These are phyloP conservation scores for Bruguiera sexangula DNA, from an alignment of 345 rosid genomes.

Conservation along the genomic window DNA sequence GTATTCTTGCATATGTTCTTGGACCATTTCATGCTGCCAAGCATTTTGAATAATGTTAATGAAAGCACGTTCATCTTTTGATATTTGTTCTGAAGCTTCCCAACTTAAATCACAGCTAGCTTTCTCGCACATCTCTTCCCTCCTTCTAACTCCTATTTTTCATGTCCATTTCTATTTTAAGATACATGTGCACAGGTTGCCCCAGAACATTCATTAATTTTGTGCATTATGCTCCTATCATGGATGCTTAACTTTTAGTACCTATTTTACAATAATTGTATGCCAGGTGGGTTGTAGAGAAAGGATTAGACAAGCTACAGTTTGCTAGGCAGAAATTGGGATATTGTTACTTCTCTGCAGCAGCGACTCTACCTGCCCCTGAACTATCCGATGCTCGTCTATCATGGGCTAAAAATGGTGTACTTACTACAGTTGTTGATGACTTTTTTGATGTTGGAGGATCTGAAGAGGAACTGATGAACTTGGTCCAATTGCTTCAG, in stretches of 20 bases:
- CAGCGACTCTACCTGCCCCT: conserved; percentile 59
- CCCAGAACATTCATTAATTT: neutral
- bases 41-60: conserved; percentile 2
- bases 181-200: too few species aligned
- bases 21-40: conserved; percentile 1
- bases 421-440: conserved; percentile 79
- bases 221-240: neutral
- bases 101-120: too few species aligned
- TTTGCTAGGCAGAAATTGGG: conserved; percentile 79
- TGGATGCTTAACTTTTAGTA: neutral
- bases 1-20: neutral
- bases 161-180: too few species aligned
- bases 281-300: conserved; percentile 66
- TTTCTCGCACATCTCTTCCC: too few species aligned
- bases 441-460: conserved; percentile 92
- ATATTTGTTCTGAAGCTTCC: neutral
- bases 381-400: conserved; percentile 76
- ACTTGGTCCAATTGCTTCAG: conserved; percentile 63
- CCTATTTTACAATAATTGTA: neutral
- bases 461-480: conserved; percentile 63
- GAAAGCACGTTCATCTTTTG: neutral
- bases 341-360: conserved; percentile 81
- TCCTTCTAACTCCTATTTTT: too few species aligned
- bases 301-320: conserved; percentile 58
- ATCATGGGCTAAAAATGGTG: conserved; percentile 91